Conservation (phyloP, 2,329 filamentous ascomycete genomes). For the Xylaria sp. region DNA sequence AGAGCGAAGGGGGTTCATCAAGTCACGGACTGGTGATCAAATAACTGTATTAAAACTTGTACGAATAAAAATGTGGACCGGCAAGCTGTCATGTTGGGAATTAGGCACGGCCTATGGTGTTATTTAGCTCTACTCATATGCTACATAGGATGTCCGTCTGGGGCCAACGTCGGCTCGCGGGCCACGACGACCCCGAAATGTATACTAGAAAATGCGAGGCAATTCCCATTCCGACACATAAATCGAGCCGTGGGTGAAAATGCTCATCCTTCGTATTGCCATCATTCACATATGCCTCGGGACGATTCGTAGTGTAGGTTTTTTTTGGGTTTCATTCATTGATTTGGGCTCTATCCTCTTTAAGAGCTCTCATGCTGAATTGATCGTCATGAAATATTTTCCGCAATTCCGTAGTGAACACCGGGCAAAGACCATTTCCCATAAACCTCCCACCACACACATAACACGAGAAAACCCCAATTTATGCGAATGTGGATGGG, state of each 20-base stretch:
- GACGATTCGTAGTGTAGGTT: slow-evolving; percentile 8
- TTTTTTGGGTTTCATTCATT: slow-evolving; percentile 40
- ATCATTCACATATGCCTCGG: slow-evolving; percentile 9
- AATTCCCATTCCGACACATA: background rate
- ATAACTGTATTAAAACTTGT: background rate
- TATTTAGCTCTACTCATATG: slow-evolving; percentile 20
- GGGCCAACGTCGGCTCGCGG: background rate
- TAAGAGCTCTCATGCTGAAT: slow-evolving; percentile 58
- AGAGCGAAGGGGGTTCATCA: slow-evolving; percentile 31
- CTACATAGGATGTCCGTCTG: background rate
- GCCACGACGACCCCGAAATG: slow-evolving; percentile 1
- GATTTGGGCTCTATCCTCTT: slow-evolving; percentile 40
- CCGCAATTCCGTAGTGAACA: slow-evolving; percentile 65
- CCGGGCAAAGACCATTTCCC: slow-evolving; percentile 59
- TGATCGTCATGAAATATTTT: slow-evolving; percentile 61
- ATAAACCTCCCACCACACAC: slow-evolving; percentile 45
- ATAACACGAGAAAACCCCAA: slow-evolving; percentile 55
- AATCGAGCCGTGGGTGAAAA: background rate
- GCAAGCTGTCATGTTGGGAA: background rate
- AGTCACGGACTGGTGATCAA: background rate
- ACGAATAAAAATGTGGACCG: background rate
- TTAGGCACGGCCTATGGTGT: background rate
- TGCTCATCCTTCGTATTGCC: background rate
- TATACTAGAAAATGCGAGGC: slow-evolving; percentile 5
- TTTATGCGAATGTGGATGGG: slow-evolving; percentile 97